Conservation (phyloP, 2,329 filamentous ascomycete species). For the Xylaria sp. region DNA sequence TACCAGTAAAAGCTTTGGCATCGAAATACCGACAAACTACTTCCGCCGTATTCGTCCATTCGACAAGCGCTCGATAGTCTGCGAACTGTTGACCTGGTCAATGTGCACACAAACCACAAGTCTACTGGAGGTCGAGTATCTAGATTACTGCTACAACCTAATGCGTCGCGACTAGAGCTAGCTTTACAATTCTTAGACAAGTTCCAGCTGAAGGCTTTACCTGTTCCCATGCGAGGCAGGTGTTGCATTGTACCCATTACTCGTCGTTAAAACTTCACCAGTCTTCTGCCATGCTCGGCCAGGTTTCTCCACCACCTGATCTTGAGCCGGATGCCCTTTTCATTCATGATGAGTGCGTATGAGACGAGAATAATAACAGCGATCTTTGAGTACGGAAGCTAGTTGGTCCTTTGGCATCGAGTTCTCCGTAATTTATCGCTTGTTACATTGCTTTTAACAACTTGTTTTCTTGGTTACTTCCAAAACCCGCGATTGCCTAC, state of each 20-base stretch:
- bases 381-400: slow-evolving; percentile 50
- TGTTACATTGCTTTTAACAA: slow-evolving; percentile 40
- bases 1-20: too few species aligned
- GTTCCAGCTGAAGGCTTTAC: too few species aligned
- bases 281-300: slow-evolving; percentile 49
- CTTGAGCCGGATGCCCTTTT: slow-evolving; percentile 45
- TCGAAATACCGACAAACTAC: too few species aligned
- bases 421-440: slow-evolving; percentile 49
- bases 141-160: too few species aligned
- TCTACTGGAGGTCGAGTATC: too few species aligned
- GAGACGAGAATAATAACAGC: slow-evolving; percentile 47
- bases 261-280: background rate
- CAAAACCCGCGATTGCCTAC: background rate
- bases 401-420: slow-evolving; percentile 41
- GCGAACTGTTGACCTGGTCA: too few species aligned
- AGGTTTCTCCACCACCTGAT: slow-evolving; percentile 42
- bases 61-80: too few species aligned
- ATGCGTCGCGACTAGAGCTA: background rate
- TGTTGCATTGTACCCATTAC: background rate
- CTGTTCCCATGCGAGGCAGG: background rate
- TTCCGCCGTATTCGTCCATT: too few species aligned
- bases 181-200: too few species aligned
- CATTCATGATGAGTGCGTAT: slow-evolving; percentile 30
- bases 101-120: too few species aligned
- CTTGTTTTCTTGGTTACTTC: background rate